These are phyloP conservation scores for Colletotrichum sublineola DNA, from an alignment of 2,329 filamentous ascomycete species.

Conservation along the genomic window DNA sequence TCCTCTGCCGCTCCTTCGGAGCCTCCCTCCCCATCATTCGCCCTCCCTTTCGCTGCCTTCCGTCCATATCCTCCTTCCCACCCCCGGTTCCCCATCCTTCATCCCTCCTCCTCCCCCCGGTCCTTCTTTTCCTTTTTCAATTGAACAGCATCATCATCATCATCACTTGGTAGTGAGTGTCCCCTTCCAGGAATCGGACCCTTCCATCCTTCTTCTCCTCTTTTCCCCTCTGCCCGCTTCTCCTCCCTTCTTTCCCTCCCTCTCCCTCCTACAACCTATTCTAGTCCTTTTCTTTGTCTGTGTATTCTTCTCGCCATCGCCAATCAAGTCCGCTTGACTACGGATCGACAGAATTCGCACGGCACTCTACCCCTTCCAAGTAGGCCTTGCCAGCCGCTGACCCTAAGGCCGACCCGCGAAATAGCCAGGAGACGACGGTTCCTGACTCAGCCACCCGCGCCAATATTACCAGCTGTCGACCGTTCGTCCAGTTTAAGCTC, in stretches of 20 bases:
- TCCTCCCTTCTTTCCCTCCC: conserved; percentile 23
- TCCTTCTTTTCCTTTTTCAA: conserved; percentile 26
- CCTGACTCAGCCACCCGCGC: conserved; percentile 41
- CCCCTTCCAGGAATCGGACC: conserved; percentile 28
- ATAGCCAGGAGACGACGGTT: conserved; percentile 25
- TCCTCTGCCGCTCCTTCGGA: conserved; percentile 38
- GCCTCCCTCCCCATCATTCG: conserved; percentile 15
- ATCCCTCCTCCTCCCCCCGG: neutral
- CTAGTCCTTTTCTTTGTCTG: conserved; percentile 6
- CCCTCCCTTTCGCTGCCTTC: conserved; percentile 38
- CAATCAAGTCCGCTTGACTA: conserved; percentile 24
- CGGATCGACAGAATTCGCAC: conserved; percentile 13
- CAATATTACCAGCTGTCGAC: conserved; percentile 17
- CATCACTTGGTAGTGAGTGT: neutral
- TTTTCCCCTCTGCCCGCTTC: conserved; percentile 30
- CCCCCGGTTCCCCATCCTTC: neutral
- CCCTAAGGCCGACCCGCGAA: conserved; percentile 36
- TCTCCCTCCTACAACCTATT: conserved; percentile 15
- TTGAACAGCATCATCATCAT: conserved; percentile 6
- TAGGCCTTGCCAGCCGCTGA: conserved; percentile 32
- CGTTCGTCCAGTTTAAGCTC: conserved; percentile 36
- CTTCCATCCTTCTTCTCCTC: conserved; percentile 47
- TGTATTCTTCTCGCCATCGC: conserved; percentile 11
- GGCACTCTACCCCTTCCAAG: conserved; percentile 1
- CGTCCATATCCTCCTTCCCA: conserved; percentile 15